Evolutionary conservation across 1,284 basidiomycete species (phyloP), one percentile per base, ranked within the genome.

Genomic region (Crucibulum parvulum): DNA sequence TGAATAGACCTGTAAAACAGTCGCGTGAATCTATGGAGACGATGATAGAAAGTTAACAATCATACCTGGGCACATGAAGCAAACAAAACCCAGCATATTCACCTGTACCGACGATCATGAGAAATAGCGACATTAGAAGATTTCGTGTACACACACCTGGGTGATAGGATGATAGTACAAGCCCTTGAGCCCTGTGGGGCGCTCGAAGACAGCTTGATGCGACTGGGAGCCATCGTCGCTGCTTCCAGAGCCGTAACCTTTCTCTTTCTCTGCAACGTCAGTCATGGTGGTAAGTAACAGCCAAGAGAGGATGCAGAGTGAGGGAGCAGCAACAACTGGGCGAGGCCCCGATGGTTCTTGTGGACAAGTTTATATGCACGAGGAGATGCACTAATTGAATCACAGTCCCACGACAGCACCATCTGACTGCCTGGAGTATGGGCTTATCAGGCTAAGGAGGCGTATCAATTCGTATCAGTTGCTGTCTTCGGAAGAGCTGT

Each of bases 11-110:
- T 79, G 37, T 59, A 38, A 24, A 24, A 24, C 24, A 24, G 24
- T 24, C 58, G 51, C 55, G 31, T n/a, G 24, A 24, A 2, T 24
- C 24, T 4, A 24, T 24, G 4, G 24, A 24, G 24, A 24, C 24
- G 24, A 24, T 24, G 24, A 24, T 24, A 24, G 24, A 24, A 24
- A 24, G 24, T 4, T 16, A 47, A 31, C 13, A 34, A 34, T 24
- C 68, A 73, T 70, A 72, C 86, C 87, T 54, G 87, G 87, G 69
- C 88, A 86, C 85, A 90, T 83, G 68, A 84, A 84, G 65, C 89
- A 91, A 37, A 91, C 86, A 60, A 91, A 81, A 35, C 88, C 89
- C 56, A 91, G 78, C 77, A 91, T 77, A 60, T 77, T 76, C 60
- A 87, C 81, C 72, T 84, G 83, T 13, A 24, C 24, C 4, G 24